phyloP scores from a whole-genome alignment of 495 filamentous ascomycete genomes.

The Extremus antarcticus region DNA sequence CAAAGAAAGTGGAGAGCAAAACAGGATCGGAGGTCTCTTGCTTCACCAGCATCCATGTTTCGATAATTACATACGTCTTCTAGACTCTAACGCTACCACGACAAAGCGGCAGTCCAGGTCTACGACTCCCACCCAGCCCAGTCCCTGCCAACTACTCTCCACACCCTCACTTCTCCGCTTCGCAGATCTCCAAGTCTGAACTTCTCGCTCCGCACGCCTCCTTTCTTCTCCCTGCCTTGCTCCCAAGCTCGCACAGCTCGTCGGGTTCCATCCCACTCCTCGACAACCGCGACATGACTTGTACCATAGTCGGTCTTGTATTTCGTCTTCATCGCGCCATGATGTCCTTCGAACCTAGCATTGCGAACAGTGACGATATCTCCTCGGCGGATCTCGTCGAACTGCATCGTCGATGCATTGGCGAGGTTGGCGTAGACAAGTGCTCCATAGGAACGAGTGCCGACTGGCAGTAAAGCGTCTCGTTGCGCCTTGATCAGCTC shows the following conservation, averaged over 20 bases:
- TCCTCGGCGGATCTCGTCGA: conserved; percentile 88
- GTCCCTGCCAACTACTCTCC: conserved; percentile 82
- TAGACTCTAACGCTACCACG: not conserved
- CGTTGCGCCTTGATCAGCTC: conserved; percentile 66
- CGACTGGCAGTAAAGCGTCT: conserved; percentile 68
- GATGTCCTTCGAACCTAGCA: conserved; percentile 89
- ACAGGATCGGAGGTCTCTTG: no score
- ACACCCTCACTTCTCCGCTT: conserved; percentile 93
- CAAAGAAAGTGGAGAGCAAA: no score
- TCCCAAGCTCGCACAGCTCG: conserved; percentile 96
- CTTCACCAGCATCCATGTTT: no score
- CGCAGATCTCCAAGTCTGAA: conserved; percentile 85
- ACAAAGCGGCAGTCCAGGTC: not conserved
- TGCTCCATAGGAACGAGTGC: conserved; percentile 79
- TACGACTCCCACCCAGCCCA: conserved; percentile 74
- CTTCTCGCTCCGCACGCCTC: conserved; percentile 76
- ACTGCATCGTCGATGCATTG: conserved; percentile 78
- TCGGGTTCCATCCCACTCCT: conserved; percentile 97
- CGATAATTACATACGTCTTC: not conserved
- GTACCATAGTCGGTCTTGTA: conserved; percentile 82
- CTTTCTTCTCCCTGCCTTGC: conserved; percentile 87
- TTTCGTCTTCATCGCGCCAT: conserved; percentile 88
- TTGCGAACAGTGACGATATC: conserved; percentile 93
- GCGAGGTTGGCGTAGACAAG: conserved; percentile 88
- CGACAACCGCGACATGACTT: conserved; percentile 88